phyloP scores from a whole-genome alignment of 2,329 filamentous ascomycete species.

The Alternaria sp. region DNA sequence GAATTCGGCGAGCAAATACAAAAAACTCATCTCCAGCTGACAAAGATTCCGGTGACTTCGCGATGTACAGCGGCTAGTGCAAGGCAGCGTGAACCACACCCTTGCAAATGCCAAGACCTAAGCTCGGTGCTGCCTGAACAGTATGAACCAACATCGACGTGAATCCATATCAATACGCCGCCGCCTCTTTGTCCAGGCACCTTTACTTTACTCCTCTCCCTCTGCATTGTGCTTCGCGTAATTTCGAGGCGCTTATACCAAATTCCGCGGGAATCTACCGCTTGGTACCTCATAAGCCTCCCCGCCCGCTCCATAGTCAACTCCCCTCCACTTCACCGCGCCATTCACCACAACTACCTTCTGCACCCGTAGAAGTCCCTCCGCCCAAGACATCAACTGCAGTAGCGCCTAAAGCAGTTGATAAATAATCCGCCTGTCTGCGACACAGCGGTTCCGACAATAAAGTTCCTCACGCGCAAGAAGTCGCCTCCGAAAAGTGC shows the following conservation, averaged over 20 bases:
- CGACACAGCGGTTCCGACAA: constrained; percentile 25
- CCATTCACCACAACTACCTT: constrained; percentile 9
- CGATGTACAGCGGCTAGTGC: constrained; percentile 18
- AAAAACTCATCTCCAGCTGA: background rate
- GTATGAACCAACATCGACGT: constrained; percentile 26
- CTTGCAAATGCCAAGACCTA: constrained; percentile 29
- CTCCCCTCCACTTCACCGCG: constrained; percentile 17
- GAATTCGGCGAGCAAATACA: background rate
- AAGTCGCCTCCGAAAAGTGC: constrained; percentile 48
- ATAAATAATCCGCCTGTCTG: constrained; percentile 7
- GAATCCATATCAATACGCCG: constrained; percentile 39
- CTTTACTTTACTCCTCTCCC: constrained; percentile 26
- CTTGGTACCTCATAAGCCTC: constrained; percentile 13
- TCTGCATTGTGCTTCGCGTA: constrained; percentile 4
- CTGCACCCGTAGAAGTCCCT: constrained; percentile 6
- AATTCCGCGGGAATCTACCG: background rate
- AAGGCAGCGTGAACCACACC: constrained; percentile 20
- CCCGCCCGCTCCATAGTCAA: constrained; percentile 11
- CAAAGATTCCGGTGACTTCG: background rate
- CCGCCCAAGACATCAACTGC: background rate
- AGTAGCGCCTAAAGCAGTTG: background rate
- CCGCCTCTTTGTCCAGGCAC: constrained; percentile 27
- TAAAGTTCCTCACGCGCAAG: constrained; percentile 42
- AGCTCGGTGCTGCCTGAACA: constrained; percentile 45
- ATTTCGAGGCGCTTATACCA: constrained; percentile 2